A percentile compares a stretch with the other conserved stretches of the same genome.
These are phyloP conservation scores for Monosporascus sp. DNA, from an alignment of 2,329 filamentous ascomycete species.

Conservation along the genomic window DNA sequence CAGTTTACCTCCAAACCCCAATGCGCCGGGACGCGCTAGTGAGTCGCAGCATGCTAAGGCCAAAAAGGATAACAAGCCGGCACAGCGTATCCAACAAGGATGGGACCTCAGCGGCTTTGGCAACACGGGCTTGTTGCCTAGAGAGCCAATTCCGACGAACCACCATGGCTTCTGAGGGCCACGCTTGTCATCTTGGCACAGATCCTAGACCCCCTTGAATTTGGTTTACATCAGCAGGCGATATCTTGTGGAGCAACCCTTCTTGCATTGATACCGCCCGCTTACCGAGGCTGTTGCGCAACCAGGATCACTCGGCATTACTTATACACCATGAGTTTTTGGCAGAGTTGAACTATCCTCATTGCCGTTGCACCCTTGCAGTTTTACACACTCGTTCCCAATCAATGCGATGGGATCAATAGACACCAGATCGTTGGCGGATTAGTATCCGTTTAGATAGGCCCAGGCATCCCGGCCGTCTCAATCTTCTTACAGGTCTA, in stretches of 20 bases:
- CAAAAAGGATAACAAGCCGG: conserved; percentile 11
- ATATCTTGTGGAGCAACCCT: no score
- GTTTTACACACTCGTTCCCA: conserved; percentile 1
- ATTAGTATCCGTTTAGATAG: neutral
- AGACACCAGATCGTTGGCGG: neutral
- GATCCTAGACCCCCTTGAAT: neutral
- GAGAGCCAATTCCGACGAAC: neutral
- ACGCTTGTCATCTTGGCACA: neutral
- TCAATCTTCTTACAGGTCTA: no score
- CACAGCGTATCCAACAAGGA: conserved; percentile 29
- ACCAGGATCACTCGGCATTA: no score
- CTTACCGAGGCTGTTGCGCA: no score
- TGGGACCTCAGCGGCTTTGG: conserved; percentile 37
- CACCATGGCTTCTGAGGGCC: neutral
- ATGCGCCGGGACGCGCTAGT: conserved; percentile 26
- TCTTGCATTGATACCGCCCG: no score
- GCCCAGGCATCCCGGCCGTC: no score
- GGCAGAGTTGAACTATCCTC: neutral
- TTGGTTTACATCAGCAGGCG: neutral
- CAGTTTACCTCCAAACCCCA: conserved; percentile 27
- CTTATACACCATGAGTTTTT: neutral
- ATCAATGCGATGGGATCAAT: conserved; percentile 21
- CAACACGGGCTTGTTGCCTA: conserved; percentile 28
- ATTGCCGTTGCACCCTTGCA: neutral
- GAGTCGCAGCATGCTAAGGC: conserved; percentile 13